Conservation (phyloP, 345 rosid genomes). For the Angophora floribunda region DNA sequence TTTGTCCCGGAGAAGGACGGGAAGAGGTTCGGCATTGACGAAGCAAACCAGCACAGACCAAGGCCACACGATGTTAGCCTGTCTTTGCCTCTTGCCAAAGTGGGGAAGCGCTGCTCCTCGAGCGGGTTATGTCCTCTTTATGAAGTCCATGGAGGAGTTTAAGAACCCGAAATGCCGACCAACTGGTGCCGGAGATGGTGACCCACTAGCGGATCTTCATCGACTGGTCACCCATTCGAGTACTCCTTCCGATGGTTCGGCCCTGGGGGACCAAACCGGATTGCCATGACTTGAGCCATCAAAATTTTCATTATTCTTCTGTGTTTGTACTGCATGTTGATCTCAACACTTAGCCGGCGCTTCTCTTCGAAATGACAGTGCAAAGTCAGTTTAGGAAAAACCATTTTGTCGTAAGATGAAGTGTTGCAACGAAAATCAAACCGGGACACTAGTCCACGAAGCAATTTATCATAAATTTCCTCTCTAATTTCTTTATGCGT, state of each 20-base stretch:
- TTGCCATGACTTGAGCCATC: not conserved
- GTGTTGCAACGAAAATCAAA: not conserved
- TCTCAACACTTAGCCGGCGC: not conserved
- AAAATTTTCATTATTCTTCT: no score
- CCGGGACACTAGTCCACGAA: not conserved
- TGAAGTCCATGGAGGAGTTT: not conserved
- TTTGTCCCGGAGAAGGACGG: not conserved
- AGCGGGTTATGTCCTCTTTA: not conserved
- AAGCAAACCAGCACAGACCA: not conserved
- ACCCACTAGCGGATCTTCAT: not conserved
- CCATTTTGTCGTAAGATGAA: no score
- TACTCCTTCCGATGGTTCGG: not conserved
- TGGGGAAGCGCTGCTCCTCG: not conserved
- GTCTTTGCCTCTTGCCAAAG: not conserved
- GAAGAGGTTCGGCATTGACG: not conserved
- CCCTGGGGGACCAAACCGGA: not conserved
- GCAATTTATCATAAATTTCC: not conserved
- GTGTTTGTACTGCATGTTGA: no score
- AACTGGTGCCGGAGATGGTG: not conserved
- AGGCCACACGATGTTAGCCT: not conserved
- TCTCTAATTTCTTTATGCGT: not conserved
- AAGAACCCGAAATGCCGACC: not conserved
- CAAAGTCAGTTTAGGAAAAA: not conserved
- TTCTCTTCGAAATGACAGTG: not conserved
- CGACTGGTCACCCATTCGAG: not conserved